Conservation (phyloP, 768 basidiomycete genomes). For the Asterophora lycoperdoides region DNA sequence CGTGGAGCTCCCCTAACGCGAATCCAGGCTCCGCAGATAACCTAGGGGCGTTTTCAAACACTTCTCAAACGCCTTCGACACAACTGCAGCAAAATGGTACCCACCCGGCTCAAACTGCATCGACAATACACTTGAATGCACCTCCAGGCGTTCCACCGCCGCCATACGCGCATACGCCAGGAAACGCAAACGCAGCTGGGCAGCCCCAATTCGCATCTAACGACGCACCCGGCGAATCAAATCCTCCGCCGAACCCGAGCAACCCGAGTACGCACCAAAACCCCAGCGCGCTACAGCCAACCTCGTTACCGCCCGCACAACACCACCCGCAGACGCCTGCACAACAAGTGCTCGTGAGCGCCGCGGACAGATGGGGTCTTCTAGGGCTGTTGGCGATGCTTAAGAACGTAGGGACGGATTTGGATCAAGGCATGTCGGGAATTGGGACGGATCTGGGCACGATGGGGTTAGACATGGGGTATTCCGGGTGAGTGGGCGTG, state of each 20-base stretch:
- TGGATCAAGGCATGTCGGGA: constrained; percentile 76
- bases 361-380: constrained; percentile 94
- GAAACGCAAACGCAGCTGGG: constrained; percentile 26
- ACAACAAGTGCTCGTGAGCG: constrained; percentile 87
- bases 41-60: constrained; percentile 19
- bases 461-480: constrained; percentile 87
- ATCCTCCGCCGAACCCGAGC: constrained; percentile 32
- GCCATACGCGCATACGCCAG: constrained; percentile 24
- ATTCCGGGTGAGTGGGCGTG: constrained; percentile 60
- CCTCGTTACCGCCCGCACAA: constrained; percentile 33
- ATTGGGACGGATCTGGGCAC: constrained; percentile 90
- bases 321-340: constrained; percentile 83
- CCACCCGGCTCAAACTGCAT: constrained; percentile 32
- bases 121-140: constrained; percentile 47
- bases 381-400: constrained; percentile 82
- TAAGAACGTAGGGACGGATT: constrained; percentile 70
- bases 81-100: constrained; percentile 43
- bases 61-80: constrained; percentile 18
- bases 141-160: constrained; percentile 43
- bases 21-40: constrained; percentile 36
- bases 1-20: constrained; percentile 55
- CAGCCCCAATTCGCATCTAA: constrained; percentile 34
- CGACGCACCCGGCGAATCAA: constrained; percentile 33
- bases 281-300: constrained; percentile 27
- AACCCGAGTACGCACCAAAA: constrained; percentile 32